Base-by-base conservation (phyloP, 345 rosid genomes). In the Aegle marmelos region DNA sequence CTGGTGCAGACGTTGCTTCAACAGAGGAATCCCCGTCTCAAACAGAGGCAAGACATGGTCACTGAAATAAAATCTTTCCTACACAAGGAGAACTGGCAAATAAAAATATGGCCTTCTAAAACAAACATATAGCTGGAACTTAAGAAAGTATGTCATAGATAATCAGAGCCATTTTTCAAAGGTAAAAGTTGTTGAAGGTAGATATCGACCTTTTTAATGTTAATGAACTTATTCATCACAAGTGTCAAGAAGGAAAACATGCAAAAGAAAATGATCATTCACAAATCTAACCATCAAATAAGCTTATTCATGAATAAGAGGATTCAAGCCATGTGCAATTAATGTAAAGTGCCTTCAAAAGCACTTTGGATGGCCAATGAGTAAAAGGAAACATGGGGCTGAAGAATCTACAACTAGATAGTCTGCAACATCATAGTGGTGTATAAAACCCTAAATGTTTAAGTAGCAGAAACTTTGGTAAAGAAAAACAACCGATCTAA, bases 51-150 rank as follows among this genome's bases (percentile, higher is more conserved):
- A 88, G 78, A 96, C 99, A 62, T 92, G 89, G 78, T 96, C 99
- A 50, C 94, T 97, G 77, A 96, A 96, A 81, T 96, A 94, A 86
- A 96, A 96, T 78, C 99, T 88, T 87, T 96, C 99, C 99, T 94
- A 87, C 82, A 83, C 22, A 65, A 59, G 58, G 62, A 65, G 66
- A 79, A 41, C 72, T 33, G 41, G 41, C 34, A 76, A 7, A 28
- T 58, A 45, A 67, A 16, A 70, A 45, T 48, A 30, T 41, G 61
- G 60, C 4, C 60, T 50, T 69, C 11, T 24, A n/a, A 27, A 22
- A 28, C 11, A 70, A 22, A 78, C 5, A 70, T 10, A 9, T 2
- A 41, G 14, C 25, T 6, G 69, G 21, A 0, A 4, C 6, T 54
- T 31, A 33, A 34, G 36, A 64, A 25, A 64, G 9, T 36, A 33